Percentiles rank a stretch among this genome's conserved stretches.
phyloP scores from a whole-genome alignment of 2,329 filamentous ascomycete species.

The Fusarium equiseti region DNA sequence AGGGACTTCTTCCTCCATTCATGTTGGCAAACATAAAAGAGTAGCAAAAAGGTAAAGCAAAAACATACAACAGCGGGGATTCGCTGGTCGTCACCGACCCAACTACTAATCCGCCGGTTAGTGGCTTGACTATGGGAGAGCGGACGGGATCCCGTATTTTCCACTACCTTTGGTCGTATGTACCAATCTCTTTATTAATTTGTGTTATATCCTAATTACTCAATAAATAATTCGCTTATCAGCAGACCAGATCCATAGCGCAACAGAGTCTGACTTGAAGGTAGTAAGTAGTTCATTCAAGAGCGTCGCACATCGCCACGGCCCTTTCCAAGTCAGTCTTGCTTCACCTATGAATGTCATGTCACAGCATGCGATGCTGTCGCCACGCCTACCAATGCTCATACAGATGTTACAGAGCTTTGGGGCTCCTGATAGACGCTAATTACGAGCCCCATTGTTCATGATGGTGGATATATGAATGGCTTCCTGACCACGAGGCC shows the following conservation, averaged over 20 bases:
- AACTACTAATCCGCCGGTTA: background rate
- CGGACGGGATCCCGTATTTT: conserved; percentile 27
- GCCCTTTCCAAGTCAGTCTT: background rate
- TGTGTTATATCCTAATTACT: rapidly evolving
- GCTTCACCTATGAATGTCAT: background rate
- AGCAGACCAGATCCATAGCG: background rate
- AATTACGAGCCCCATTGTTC: background rate
- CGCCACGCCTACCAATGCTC: background rate
- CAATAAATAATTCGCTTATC: background rate
- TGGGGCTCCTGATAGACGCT: background rate
- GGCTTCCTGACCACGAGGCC: background rate
- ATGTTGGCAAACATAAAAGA: background rate
- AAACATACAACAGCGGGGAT: background rate
- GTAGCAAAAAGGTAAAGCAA: background rate
- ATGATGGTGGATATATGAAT: background rate
- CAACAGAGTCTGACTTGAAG: background rate
- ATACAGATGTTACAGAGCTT: background rate
- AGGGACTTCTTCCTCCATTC: background rate
- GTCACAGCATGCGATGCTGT: background rate
- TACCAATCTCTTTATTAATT: rapidly evolving
- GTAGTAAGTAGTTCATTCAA: background rate
- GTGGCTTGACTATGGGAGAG: background rate
- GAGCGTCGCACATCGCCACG: background rate
- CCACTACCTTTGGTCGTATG: conserved; percentile 30
- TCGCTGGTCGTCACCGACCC: background rate